Base-by-base conservation (phyloP, 2,329 filamentous ascomycete genomes). In the Colletotrichum graminicola region DNA sequence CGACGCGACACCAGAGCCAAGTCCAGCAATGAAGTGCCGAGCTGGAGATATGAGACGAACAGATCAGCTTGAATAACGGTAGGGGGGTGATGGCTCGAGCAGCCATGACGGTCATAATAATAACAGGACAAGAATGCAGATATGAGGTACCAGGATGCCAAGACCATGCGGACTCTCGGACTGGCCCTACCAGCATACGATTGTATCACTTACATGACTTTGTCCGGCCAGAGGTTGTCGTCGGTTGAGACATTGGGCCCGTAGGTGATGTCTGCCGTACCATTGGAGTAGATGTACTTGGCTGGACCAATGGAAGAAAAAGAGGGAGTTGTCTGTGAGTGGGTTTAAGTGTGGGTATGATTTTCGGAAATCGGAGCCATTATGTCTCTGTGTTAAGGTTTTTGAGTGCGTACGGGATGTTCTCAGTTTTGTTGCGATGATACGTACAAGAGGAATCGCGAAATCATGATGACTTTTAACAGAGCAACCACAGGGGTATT, bases 21-120 rank as follows among this genome's bases (percentile, higher is more conserved):
- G 89, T 74, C 96, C 96, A 74, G 95, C 95, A 75, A 92, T 83
- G 81, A 98, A 97, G 84, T 98, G 96, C 80, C 94, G 94, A 75
- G 89, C 91, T 93, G 56, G 49, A 66, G 12, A 67, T 29, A 34
- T n/a, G 51, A 68, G 32, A 63, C 26, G 34, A 65, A 45, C 32
- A 32, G 54, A 43, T 54, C n/a, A 54, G 64, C 61, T 23, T 47
- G 49, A 29, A 16, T 36, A 36, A 34, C 23, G 49, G 34, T 7
- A 26, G 43, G n/a, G 16, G 21, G 34, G 6, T 63, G 54, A 43
- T 61, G 54, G 34, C n/a, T 18, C 39, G 54, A 34, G 54, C 34
- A 18, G n/a, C n/a, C 6, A 18, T 14, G 12, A 26, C 34, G 36
- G 7, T 23, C 11, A 21, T 16, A 8, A 14, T 18, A 56, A 36